Evolutionary conservation across 768 basidiomycete species (phyloP), one percentile per base, ranked within the genome.

Genomic region (Butyriboletus loyo): DNA sequence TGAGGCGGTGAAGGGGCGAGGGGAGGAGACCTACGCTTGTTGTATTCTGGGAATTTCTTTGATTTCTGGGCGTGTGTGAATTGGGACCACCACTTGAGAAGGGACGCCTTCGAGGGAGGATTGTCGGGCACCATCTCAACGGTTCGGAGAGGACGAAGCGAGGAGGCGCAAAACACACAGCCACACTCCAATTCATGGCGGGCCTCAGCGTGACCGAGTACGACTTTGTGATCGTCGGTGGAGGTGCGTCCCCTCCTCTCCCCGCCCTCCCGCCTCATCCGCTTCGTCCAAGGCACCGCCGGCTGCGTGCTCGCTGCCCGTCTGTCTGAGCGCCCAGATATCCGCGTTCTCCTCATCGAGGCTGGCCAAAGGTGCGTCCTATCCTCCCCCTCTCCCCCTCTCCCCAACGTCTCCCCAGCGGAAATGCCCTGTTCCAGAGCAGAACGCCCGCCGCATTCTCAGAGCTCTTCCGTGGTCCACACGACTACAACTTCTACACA

Each of bases 1-100:
- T 49, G 51, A 54, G 50, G 5, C 40, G 28, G 46, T 35, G 46
- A 52, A 46, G 40, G 24, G 21, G 27, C 21, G 34, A 30, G 30
- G 32, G 24, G 24, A 24, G 22, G n/a, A 22, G 14, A 30, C 76
- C 49, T 41, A 78, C 82, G 75, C 64, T 69, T 72, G 49, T 63
- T 65, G 39, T 67, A 68, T 51, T 78, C 80, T 4, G 69, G 70
- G 24, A 82, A 76, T 60, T 80, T 85, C 73, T 84, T 89, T 15
- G 76, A 56, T 58, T 76, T 80, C 66, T 87, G 86, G 1, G 78
- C 75, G 54, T 83, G 79, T 4, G 81, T 83, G 59, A 92, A 89
- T 58, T 84, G 82, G 41, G 81, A 79, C 86, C 90, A 90, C 90
- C 91, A 93, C 10, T 89, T 80, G 73, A 84, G 87, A 45, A 89